A percentile compares a stretch with the other conserved stretches of the same genome.
Conservation (phyloP, 2,329 filamentous ascomycete species). For the Raffaelea arxii region DNA sequence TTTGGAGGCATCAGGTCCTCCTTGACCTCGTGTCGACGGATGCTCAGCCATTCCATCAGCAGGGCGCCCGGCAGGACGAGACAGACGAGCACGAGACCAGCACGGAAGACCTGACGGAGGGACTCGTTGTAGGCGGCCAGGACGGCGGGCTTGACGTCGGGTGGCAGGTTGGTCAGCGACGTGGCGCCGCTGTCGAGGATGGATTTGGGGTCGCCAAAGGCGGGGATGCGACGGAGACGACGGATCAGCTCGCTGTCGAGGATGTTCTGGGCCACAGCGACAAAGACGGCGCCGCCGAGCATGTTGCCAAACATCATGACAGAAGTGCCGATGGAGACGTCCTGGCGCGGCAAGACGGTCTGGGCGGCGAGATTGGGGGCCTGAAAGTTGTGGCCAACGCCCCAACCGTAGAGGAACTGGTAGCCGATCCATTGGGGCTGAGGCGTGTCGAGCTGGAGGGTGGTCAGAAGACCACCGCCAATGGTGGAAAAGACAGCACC, state of each 20-base stretch:
- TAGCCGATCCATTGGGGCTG: constrained; percentile 27
- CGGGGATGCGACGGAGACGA: constrained; percentile 20
- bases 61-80: constrained; percentile 44
- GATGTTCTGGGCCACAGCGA: constrained; percentile 35
- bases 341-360: constrained; percentile 29
- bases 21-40: too few relatives aligned
- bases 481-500: constrained; percentile 26
- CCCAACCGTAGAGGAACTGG: constrained; percentile 34
- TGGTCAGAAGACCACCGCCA: constrained; percentile 22
- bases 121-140: constrained; percentile 48
- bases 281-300: constrained; percentile 35
- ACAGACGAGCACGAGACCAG: constrained; percentile 44
- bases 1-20: too few relatives aligned
- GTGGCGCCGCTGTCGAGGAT: constrained; percentile 15
- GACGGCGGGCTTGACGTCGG: constrained; percentile 9
- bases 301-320: constrained; percentile 36
- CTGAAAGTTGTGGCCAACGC: constrained; percentile 31
- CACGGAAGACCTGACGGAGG: constrained; percentile 49
- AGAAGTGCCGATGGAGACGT: constrained; percentile 31
- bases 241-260: constrained; percentile 29
- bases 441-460: constrained; percentile 23
- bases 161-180: constrained; percentile 15
- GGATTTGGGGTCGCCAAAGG: constrained; percentile 13
- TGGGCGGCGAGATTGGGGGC: constrained; percentile 36
- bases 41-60: constrained; percentile 49